Conservation (phyloP, 2,329 filamentous ascomycete species). For the Magnaporthiopsis incrustans region DNA sequence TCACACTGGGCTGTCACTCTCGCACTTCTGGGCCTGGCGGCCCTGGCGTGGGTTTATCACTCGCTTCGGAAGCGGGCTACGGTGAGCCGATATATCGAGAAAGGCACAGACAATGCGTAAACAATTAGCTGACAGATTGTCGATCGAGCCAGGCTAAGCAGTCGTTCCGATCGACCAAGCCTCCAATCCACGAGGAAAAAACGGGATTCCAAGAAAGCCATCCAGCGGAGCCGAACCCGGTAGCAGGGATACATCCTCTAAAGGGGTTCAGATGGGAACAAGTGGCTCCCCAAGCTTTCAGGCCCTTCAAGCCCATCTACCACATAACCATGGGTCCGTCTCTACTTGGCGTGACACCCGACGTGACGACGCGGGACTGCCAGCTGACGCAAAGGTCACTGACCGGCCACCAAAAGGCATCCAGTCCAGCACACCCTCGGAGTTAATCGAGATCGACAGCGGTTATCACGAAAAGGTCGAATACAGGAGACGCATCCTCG, state of each 20-base stretch:
- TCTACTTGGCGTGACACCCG: neutral
- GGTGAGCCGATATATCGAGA: neutral
- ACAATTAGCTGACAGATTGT: too few relatives aligned
- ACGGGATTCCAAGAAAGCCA: neutral
- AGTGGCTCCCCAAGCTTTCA: slow-evolving; percentile 28
- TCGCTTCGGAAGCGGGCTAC: neutral
- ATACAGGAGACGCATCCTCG: slow-evolving; percentile 30
- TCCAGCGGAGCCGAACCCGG: neutral
- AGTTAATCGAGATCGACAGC: slow-evolving; percentile 44
- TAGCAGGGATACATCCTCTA: slow-evolving; percentile 13
- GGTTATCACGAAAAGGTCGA: slow-evolving; percentile 39
- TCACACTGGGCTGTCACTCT: neutral
- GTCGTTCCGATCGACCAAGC: neutral
- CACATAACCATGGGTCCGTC: slow-evolving; percentile 45
- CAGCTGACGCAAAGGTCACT: neutral
- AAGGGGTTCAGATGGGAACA: slow-evolving; percentile 31
- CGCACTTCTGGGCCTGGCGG: neutral
- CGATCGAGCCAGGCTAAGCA: neutral
- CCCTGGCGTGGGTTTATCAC: neutral
- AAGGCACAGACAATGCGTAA: neutral
- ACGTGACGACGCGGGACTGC: too few relatives aligned
- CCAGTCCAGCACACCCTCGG: slow-evolving; percentile 32
- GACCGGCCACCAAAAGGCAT: slow-evolving; percentile 25
- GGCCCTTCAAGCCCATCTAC: slow-evolving; percentile 44
- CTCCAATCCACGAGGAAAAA: neutral